Conservation (phyloP, 2,329 filamentous ascomycete genomes). For the Colletotrichum sp. region DNA sequence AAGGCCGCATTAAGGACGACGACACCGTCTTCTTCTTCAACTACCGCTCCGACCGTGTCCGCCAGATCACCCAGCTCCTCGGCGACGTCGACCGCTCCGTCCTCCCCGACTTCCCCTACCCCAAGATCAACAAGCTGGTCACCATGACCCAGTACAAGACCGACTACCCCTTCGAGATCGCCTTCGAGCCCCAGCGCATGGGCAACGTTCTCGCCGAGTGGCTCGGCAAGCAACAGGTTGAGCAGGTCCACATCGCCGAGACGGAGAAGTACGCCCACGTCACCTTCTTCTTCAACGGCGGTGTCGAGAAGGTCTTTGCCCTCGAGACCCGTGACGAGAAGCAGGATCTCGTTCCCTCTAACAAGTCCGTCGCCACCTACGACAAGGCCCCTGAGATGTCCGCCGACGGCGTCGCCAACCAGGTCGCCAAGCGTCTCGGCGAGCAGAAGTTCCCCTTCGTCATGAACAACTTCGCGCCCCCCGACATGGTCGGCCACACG, state of each 20-base stretch:
- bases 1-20: slow-evolving; percentile 84
- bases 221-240: slow-evolving; percentile 84
- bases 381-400: slow-evolving; percentile 97
- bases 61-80: slow-evolving; percentile 93
- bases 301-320: slow-evolving; percentile 94
- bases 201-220: slow-evolving; percentile 98
- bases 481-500: slow-evolving; percentile 99
- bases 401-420: slow-evolving; percentile 85
- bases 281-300: slow-evolving; percentile 99
- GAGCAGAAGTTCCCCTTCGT: slow-evolving; percentile 92
- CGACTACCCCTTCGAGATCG: slow-evolving; percentile 89
- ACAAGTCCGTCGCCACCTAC: slow-evolving; percentile 90
- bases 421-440: slow-evolving; percentile 83
- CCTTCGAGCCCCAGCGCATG: slow-evolving; percentile 95
- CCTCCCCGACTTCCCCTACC: slow-evolving; percentile 89
- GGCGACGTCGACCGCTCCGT: slow-evolving; percentile 92
- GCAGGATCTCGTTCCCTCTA: slow-evolving; percentile 81
- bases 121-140: slow-evolving; percentile 81
- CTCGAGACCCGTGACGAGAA: slow-evolving; percentile 88
- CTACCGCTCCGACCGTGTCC: slow-evolving; percentile 97
- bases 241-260: slow-evolving; percentile 97
- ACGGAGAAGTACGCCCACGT: slow-evolving; percentile 99
- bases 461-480: slow-evolving; percentile 99
- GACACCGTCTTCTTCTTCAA: slow-evolving; percentile 99
- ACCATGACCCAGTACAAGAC: slow-evolving; percentile 99